Conservation (phyloP, 306 rosid genomes). For the Urtica urens region DNA sequence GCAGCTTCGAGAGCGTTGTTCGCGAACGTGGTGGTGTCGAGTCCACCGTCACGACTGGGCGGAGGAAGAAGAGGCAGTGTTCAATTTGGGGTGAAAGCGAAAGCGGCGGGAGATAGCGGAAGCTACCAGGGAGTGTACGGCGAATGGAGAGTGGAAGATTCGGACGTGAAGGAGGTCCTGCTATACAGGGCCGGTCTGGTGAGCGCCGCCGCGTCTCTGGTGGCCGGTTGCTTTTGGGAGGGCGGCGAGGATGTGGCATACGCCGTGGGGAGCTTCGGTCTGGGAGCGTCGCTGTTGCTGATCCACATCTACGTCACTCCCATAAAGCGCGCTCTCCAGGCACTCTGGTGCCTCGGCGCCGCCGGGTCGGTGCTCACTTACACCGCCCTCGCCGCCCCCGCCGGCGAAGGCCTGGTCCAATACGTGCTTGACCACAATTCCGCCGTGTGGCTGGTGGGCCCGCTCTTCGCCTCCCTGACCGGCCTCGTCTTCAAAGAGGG, state of each 20-base stretch:
- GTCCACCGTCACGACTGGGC: background rate
- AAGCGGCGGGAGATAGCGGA: constrained; percentile 42
- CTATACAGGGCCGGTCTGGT: constrained; percentile 72
- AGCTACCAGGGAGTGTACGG: constrained; percentile 65
- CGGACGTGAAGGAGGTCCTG: constrained; percentile 80
- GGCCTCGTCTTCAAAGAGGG: constrained; percentile 97
- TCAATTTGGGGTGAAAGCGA: constrained; percentile 42
- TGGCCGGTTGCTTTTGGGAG: constrained; percentile 31
- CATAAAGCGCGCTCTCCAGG: constrained; percentile 79
- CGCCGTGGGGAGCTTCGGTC: constrained; percentile 52
- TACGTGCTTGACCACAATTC: constrained; percentile 48
- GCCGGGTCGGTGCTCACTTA: constrained; percentile 54
- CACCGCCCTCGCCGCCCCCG: constrained; percentile 33
- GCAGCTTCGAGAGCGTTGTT: background rate
- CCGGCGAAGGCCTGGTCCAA: constrained; percentile 47
- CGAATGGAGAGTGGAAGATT: constrained; percentile 68
- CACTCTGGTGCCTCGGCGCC: constrained; percentile 74
- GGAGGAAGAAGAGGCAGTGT: constrained; percentile 17
- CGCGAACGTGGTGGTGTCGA: background rate
- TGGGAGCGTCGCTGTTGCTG: constrained; percentile 64
- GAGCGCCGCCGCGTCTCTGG: constrained; percentile 67
- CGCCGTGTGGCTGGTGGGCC: constrained; percentile 79
- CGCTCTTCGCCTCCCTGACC: constrained; percentile 75
- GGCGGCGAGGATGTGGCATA: constrained; percentile 45
- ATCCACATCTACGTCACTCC: constrained; percentile 73